Conservation (phyloP, 495 filamentous ascomycete genomes). For the Daldinia loculata region DNA sequence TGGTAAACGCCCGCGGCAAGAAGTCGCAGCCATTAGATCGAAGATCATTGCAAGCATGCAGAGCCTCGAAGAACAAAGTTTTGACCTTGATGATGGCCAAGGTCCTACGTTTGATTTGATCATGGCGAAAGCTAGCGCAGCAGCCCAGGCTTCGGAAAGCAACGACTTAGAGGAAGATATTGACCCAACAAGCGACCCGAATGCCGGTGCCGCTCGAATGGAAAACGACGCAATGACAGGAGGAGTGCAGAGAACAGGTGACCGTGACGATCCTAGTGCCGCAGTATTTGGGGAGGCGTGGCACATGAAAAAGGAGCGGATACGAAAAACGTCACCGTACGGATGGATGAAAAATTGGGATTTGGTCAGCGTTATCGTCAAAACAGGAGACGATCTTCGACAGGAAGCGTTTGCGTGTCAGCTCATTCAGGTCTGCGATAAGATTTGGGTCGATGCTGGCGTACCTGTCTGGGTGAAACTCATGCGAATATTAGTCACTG, state of each 20-base stretch:
- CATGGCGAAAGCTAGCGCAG: constrained; percentile 63
- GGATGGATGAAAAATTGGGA: constrained; percentile 85
- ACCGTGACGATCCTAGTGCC: constrained; percentile 81
- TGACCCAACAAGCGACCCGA: constrained; percentile 62
- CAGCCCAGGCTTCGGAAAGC: constrained; percentile 44
- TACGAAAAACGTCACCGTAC: constrained; percentile 76
- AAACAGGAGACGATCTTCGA: constrained; percentile 77
- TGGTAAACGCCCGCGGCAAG: constrained; percentile 72
- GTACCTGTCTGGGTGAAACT: constrained; percentile 81
- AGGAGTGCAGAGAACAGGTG: constrained; percentile 75
- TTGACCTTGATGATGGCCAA: constrained; percentile 66
- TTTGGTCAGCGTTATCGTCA: constrained; percentile 79
- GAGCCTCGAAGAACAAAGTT: constrained; percentile 80
- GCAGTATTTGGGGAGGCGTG: constrained; percentile 83
- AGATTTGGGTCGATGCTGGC: constrained; percentile 75
- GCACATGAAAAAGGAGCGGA: constrained; percentile 77
- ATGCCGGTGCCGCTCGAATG: constrained; percentile 77
- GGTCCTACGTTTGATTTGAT: constrained; percentile 77
- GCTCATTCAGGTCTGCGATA: constrained; percentile 75
- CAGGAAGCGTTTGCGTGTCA: constrained; percentile 84
- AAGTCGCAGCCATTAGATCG: constrained; percentile 77
- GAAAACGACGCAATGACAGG: constrained; percentile 83
- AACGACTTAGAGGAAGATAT: constrained; percentile 56
- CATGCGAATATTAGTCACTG: constrained; percentile 82
- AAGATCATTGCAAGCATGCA: constrained; percentile 88